Conservation (phyloP, 2,329 filamentous ascomycete species). For the Arthrobotrys conoides region DNA sequence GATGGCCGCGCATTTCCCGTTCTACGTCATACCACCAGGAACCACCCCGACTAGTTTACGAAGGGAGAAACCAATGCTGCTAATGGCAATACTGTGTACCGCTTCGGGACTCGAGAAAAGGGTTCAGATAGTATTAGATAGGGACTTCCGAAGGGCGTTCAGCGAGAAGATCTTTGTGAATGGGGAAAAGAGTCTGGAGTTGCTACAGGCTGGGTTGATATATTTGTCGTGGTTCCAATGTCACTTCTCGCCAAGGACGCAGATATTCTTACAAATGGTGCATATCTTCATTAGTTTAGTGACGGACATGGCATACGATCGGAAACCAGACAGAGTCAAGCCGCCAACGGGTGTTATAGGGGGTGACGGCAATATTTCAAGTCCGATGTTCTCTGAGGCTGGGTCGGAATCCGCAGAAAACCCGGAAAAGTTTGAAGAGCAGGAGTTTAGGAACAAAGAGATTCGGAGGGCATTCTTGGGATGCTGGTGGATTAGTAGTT, state of each 20-base stretch:
- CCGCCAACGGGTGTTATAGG: background rate
- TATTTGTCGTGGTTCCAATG: conserved; percentile 73
- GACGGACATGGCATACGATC: conserved; percentile 64
- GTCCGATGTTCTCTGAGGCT: conserved; percentile 33
- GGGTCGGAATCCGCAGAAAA: conserved; percentile 18
- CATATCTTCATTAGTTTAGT: conserved; percentile 66
- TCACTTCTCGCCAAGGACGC: conserved; percentile 64
- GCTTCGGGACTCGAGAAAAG: conserved; percentile 71
- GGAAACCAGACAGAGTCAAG: conserved; percentile 60
- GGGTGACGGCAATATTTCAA: conserved; percentile 21
- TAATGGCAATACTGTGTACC: conserved; percentile 72
- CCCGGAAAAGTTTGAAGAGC: conserved; percentile 46
- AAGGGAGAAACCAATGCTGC: conserved; percentile 70
- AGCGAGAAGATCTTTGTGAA: conserved; percentile 73
- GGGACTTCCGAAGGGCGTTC: conserved; percentile 74
- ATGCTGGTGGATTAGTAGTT: conserved; percentile 63
- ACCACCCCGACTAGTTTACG: conserved; percentile 69
- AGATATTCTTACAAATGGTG: conserved; percentile 65
- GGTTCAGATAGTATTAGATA: conserved; percentile 72
- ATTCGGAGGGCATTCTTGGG: conserved; percentile 62
- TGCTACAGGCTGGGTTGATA: conserved; percentile 73
- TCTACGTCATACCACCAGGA: conserved; percentile 68
- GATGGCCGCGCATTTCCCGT: conserved; percentile 69
- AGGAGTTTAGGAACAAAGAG: background rate
- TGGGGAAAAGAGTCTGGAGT: conserved; percentile 73